These are phyloP conservation scores for Wickerhamomyces rabaulensis DNA, from an alignment of 805 yeast species.

Conservation along the genomic window DNA sequence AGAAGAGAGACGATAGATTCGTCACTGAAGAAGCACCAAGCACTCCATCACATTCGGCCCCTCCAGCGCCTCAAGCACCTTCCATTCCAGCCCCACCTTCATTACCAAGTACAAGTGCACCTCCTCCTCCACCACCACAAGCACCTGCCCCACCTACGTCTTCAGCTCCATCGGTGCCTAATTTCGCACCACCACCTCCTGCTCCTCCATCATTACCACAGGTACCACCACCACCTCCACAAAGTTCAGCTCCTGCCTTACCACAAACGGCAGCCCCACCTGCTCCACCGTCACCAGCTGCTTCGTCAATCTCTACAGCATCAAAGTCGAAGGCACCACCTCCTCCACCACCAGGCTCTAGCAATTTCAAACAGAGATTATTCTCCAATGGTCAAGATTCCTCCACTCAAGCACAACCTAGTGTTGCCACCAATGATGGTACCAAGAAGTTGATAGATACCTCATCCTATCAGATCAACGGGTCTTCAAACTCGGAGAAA, in stretches of 20 bases:
- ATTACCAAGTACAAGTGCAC: conserved; percentile 1
- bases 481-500: conserved; percentile 23
- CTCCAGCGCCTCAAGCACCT: conserved; percentile 17
- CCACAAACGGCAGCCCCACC: conserved; percentile 16
- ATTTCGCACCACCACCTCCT: conserved; percentile 14
- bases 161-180: conserved; percentile 23
- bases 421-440: conserved; percentile 11
- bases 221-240: conserved; percentile 21
- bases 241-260: conserved; percentile 1
- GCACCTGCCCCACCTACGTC: conserved; percentile 1
- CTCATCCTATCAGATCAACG: conserved; percentile 23
- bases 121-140: conserved; percentile 4
- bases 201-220: conserved; percentile 4
- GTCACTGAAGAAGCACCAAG: conserved; percentile 33
- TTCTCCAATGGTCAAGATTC: conserved; percentile 8
- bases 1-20: conserved; percentile 39
- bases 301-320: conserved; percentile 17
- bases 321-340: conserved; percentile 20
- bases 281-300: conserved; percentile 6
- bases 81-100: conserved; percentile 8
- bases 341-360: conserved; percentile 22
- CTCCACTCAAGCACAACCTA: conserved; percentile 14
- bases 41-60: conserved; percentile 10
- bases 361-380: conserved; percentile 19
- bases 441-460: conserved; percentile 23